phyloP scores from a whole-genome alignment of 2,329 filamentous ascomycete species.

The Chrysoporthe austroafricana region DNA sequence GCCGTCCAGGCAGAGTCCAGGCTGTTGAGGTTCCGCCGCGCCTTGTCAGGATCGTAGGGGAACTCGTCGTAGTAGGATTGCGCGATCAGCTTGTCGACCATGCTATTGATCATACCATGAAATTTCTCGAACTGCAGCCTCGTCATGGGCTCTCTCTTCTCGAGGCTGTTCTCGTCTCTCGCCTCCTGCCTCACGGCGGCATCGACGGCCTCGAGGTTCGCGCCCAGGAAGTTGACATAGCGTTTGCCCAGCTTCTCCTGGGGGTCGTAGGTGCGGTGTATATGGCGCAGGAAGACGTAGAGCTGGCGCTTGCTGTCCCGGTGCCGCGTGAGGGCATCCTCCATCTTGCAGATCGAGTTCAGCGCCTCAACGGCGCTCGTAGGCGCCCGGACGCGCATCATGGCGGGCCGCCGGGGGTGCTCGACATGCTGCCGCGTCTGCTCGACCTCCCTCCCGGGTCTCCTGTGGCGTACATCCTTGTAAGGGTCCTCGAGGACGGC shows the following conservation, averaged over 20 bases:
- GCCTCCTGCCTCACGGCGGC: slow-evolving; percentile 17
- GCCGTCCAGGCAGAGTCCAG: slow-evolving; percentile 38
- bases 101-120: slow-evolving; percentile 33
- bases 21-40: slow-evolving; percentile 31
- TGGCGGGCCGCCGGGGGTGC: background rate
- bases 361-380: slow-evolving; percentile 24
- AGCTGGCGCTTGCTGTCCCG: slow-evolving; percentile 10
- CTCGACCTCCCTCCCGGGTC: slow-evolving; percentile 65
- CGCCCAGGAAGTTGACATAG: background rate
- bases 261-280: slow-evolving; percentile 22
- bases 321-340: slow-evolving; percentile 23
- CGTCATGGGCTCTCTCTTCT: slow-evolving; percentile 31
- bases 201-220: slow-evolving; percentile 17
- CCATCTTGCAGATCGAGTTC: slow-evolving; percentile 30
- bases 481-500: slow-evolving; percentile 63
- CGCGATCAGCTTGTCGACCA: slow-evolving; percentile 38
- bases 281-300: slow-evolving; percentile 15
- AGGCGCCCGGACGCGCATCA: slow-evolving; percentile 10
- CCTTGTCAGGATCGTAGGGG: slow-evolving; percentile 30
- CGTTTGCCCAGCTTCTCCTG: background rate
- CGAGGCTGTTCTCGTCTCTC: slow-evolving; percentile 6
- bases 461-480: slow-evolving; percentile 61
- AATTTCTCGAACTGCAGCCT: slow-evolving; percentile 31
- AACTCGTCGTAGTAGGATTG: slow-evolving; percentile 35
- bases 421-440: slow-evolving; percentile 35